Evolutionary conservation across 208 protist species (phyloP).

Genomic region (Eutreptiella sp.): DNA sequence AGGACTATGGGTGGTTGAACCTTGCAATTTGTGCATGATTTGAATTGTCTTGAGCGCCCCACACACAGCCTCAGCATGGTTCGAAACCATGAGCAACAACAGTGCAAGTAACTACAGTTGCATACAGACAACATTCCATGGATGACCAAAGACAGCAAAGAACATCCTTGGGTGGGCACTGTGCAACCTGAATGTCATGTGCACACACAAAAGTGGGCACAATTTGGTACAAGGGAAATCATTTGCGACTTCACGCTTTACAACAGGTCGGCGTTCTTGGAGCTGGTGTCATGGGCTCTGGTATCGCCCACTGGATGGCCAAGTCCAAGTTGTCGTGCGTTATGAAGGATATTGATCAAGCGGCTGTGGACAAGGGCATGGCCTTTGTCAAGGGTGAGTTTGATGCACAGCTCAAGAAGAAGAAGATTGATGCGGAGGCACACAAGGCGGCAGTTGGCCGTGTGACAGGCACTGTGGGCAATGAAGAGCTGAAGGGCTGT

Average conservation of each 20-base stretch:
- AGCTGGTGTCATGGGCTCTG: constrained; percentile 70
- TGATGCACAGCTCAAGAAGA: constrained; percentile 49
- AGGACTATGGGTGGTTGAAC: too few relatives aligned
- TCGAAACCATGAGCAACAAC: too few relatives aligned
- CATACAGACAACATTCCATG: too few relatives aligned
- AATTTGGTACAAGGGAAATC: not conserved
- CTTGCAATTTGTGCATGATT: too few relatives aligned
- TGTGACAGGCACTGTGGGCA: constrained; percentile 54
- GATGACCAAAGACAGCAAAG: not conserved
- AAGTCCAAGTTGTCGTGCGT: constrained; percentile 57
- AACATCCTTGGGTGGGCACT: too few relatives aligned
- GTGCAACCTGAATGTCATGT: not conserved
- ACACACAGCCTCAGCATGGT: too few relatives aligned
- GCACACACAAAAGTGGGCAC: not conserved
- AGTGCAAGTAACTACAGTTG: too few relatives aligned
- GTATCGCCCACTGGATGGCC: constrained; percentile 71
- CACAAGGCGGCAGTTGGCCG: constrained; percentile 49
- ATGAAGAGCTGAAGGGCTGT: constrained; percentile 41
- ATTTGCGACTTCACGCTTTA: not conserved
- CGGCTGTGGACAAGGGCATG: constrained; percentile 59
- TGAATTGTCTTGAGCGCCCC: too few relatives aligned
- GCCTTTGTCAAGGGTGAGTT: constrained; percentile 57
- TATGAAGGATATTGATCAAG: constrained; percentile 62
- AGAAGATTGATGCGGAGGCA: constrained; percentile 45
- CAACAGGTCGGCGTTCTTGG: constrained; percentile 56